Base-by-base conservation (phyloP, 495 filamentous ascomycete genomes). In the Aspergillus avenaceus region DNA sequence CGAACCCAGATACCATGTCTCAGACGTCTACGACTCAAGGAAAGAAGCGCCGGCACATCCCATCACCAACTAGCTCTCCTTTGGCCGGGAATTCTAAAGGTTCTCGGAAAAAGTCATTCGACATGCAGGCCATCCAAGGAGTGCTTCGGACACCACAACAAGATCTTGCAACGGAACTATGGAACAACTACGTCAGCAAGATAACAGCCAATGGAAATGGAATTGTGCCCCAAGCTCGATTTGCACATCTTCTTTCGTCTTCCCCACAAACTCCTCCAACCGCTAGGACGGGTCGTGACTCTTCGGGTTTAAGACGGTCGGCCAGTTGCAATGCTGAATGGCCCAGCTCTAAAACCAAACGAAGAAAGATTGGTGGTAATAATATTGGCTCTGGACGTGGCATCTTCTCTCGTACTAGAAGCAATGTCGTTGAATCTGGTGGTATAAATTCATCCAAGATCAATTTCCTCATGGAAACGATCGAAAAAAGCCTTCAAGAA, bases 81-180 rank as follows among this genome's bases (percentile, higher is more conserved):
- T 73, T 78, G 42, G 70, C 77, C 18, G 74, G 71, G 12, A 66
- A 67, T 13, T 74, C 76, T 6, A 69, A 60, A 37, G 72, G 67
- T 23, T 59, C 42, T 13, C 59, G 62, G 26, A 73, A 73, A 52
- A 71, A 73, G 53, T 51, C 71, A 23, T 64, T 76, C 34, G 70
- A 78, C 44, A 56, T 82, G 32, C 74, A 81, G 49, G 72, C 71
- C 26, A 60, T 85, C 18, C 76, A 80, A 29, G 64, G 73, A n/a
- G 67, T 77, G 2, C 70, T 87, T 28, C 84, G 78, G 45, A 91
- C 90, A 0, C 88, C 89, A 21, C 84, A 87, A 49, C 81, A 84
- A 36, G 93, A 98, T 64, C 86, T 92, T 22, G 86, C 86, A 0
- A 68, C 82, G 26, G 91, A 96, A 45, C 68, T 96, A n/a, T 95